phyloP scores from a whole-genome alignment of 1,284 basidiomycete genomes.

The Clitocybe nebularis region DNA sequence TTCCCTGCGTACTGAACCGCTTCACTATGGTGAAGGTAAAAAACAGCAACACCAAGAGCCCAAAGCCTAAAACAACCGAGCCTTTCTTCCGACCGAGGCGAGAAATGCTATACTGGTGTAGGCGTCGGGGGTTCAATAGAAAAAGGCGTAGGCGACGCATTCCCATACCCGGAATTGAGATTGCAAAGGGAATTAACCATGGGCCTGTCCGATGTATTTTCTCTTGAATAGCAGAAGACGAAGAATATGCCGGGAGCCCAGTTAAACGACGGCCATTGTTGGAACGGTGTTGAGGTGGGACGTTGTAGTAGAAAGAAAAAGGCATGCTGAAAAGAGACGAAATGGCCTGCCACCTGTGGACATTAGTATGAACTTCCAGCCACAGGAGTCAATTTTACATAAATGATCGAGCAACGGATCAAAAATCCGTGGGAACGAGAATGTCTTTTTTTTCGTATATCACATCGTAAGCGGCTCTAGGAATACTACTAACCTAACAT shows the following conservation, averaged over 20 bases:
- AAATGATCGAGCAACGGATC: conserved; percentile 1
- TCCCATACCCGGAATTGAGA: conserved; percentile 57
- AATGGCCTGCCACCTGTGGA: too few relatives aligned
- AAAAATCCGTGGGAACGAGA: conserved; percentile 6
- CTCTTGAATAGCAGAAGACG: conserved; percentile 58
- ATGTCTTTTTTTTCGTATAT: too few relatives aligned
- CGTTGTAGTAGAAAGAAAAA: conserved; percentile 39
- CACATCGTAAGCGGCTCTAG: not conserved
- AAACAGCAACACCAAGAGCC: conserved; percentile 46
- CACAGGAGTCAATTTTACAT: too few relatives aligned
- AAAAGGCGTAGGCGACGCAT: conserved; percentile 47
- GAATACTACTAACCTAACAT: too few relatives aligned
- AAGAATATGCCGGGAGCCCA: conserved; percentile 41
- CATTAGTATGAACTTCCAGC: too few relatives aligned
- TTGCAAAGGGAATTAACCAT: conserved; percentile 57
- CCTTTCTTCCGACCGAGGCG: conserved; percentile 58
- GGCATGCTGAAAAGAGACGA: too few relatives aligned
- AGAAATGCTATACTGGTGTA: conserved; percentile 54
- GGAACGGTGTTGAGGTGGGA: conserved; percentile 22
- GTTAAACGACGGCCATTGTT: conserved; percentile 11
- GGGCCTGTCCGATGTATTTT: conserved; percentile 53
- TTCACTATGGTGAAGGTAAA: conserved; percentile 57
- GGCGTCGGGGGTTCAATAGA: conserved; percentile 61
- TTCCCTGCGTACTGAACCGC: conserved; percentile 50
- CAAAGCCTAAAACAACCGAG: conserved; percentile 44